Base-by-base conservation (phyloP, 1,139 yeast genomes). In the Pneumocystis canis region DNA sequence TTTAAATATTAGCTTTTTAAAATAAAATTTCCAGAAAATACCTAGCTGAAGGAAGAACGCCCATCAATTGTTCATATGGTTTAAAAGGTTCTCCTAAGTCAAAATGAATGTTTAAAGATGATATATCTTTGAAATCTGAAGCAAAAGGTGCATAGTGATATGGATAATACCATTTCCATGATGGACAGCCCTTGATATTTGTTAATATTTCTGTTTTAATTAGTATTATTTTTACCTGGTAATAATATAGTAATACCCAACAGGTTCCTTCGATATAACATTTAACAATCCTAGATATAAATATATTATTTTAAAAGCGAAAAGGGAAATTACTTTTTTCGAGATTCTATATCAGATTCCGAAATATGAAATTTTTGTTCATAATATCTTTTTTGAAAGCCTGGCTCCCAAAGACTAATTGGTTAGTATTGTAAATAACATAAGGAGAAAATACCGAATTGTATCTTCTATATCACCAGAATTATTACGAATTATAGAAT, bases 101-200 rank as follows among this genome's bases (percentile, higher is more conserved):
- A 71, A 92, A 90, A 56, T 77, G 74, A 59, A 90, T 79, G 1
- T 85, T 79, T 58, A 85, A 73, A 40, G 80, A 83, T 1, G 80
- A 79, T 58, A 89, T 75, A 61, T 83, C 81, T 3, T 74, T 77
- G 70, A 94, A 86, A 73, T 94, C 99, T 7, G 86, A 80, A 0
- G 97, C 97, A 78, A 92, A 89, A 25, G 99, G 99, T 0, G 98
- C 97, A 75, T 94, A 94, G 73, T 94, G 98, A 72, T 85, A 92
- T 0, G 97, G 98, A 70, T 85, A 94, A 73, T 83, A 94, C 98
- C 98, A 94, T 64, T 85, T 86, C 99, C 99, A 94, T 0, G 97
- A 90, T 0, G 96, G 95, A 75, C 97, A 92, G 2, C 97, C 97
- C 54, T 47, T 47, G 9, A 18, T 25, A 47, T 47, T 47, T 25